These are phyloP conservation scores for Dillenia suffruticosa DNA, from an alignment of 164 flowering plant genomes.

Conservation along the genomic window DNA sequence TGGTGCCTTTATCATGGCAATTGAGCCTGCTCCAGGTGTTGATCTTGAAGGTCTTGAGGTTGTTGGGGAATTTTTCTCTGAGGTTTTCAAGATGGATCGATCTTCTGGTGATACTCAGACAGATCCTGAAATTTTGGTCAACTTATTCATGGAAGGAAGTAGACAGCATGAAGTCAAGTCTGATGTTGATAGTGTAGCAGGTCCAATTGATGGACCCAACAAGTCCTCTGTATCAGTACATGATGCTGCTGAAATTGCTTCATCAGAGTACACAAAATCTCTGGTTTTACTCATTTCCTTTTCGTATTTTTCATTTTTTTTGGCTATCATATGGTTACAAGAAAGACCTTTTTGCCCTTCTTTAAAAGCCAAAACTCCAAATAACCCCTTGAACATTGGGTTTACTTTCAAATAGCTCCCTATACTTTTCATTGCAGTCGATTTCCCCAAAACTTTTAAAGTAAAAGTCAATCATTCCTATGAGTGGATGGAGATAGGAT, in stretches of 20 bases:
- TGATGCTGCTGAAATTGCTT: constrained; percentile 13
- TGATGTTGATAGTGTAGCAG: constrained; percentile 12
- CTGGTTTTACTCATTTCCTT: constrained; percentile 12
- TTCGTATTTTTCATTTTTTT: background rate
- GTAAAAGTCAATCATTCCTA: too few relatives aligned
- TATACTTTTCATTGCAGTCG: too few relatives aligned
- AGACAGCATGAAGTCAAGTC: constrained; percentile 12
- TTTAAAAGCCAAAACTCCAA: too few relatives aligned
- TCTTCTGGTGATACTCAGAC: constrained; percentile 26
- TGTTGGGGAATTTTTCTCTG: constrained; percentile 65
- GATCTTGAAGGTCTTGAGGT: constrained; percentile 89
- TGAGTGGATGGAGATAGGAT: too few relatives aligned
- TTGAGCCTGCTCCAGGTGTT: constrained; percentile 79
- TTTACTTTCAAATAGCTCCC: too few relatives aligned
- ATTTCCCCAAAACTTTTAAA: too few relatives aligned
- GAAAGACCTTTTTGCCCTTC: too few relatives aligned
- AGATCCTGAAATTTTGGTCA: constrained; percentile 43
- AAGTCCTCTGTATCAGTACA: constrained; percentile 24
- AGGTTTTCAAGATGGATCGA: constrained; percentile 53
- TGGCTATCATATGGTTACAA: too few relatives aligned
- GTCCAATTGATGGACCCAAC: constrained; percentile 29
- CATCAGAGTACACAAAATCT: constrained; percentile 22
- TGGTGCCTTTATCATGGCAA: constrained; percentile 32
- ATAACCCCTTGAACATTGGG: too few relatives aligned
- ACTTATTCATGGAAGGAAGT: constrained; percentile 42